Percentiles rank a stretch among this genome's conserved stretches.
phyloP scores from a whole-genome alignment of 202 grass and related monocot genomes.

The Brachypodium distachyon region DNA sequence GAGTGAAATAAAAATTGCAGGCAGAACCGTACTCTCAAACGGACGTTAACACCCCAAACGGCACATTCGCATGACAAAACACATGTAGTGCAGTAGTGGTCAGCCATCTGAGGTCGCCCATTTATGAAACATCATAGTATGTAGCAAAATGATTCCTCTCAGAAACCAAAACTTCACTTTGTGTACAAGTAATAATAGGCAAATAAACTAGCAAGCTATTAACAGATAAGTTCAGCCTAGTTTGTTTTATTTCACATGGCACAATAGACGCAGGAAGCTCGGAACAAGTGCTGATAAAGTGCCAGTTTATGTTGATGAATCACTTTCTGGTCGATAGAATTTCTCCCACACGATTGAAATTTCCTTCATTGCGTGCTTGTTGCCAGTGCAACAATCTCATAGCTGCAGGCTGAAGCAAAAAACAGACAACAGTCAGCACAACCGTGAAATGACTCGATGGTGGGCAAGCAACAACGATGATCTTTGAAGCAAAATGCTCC shows the following conservation, averaged over 20 bases:
- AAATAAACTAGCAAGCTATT: not conserved
- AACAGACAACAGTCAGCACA: not conserved
- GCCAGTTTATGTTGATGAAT: conserved; percentile 13
- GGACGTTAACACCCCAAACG: not conserved
- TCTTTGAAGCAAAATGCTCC: no score
- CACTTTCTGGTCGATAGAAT: not conserved
- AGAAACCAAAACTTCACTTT: not conserved
- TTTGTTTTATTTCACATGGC: conserved; percentile 41
- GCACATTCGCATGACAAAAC: not conserved
- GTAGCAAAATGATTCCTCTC: not conserved
- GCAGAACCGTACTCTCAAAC: not conserved
- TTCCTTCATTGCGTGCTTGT: conserved; percentile 9
- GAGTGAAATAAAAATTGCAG: not conserved
- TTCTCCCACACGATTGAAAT: not conserved
- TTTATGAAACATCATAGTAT: not conserved
- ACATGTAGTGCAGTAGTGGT: not conserved
- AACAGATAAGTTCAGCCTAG: not conserved
- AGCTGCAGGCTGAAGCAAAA: conserved; percentile 45
- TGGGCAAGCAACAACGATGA: no score
- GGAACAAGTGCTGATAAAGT: not conserved
- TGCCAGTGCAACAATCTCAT: conserved; percentile 14
- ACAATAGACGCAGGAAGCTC: not conserved
- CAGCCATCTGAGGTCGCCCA: not conserved
- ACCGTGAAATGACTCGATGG: not conserved
- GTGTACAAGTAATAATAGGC: not conserved